Evolutionary conservation across 352 stramenopile genomes (phyloP).

Genomic region (Pythium chondricola): DNA sequence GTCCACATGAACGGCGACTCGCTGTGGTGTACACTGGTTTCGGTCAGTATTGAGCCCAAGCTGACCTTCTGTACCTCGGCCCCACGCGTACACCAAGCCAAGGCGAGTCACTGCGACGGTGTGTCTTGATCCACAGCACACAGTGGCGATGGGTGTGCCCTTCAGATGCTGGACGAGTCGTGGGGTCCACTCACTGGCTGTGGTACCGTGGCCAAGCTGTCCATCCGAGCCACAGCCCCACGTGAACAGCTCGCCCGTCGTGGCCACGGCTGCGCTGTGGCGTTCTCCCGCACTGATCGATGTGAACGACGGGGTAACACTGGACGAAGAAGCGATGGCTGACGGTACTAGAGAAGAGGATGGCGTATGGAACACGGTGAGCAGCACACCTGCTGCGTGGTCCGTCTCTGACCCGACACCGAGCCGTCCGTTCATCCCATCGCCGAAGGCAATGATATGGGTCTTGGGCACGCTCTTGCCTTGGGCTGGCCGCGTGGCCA

Average conservation of each 20-base stretch:
- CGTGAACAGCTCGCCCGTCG: constrained; percentile 50
- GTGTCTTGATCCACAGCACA: constrained; percentile 37
- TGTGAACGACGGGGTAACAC: constrained; percentile 26
- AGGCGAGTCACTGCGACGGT: constrained; percentile 38
- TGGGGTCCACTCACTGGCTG: constrained; percentile 55
- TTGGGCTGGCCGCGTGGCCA: constrained; percentile 14
- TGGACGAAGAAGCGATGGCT: too few relatives aligned
- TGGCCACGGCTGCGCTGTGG: constrained; percentile 47
- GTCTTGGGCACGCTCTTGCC: constrained; percentile 18
- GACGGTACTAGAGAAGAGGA: too few relatives aligned
- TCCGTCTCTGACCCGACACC: constrained; percentile 49
- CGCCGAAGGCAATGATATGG: constrained; percentile 55
- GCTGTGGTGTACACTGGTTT: too few relatives aligned
- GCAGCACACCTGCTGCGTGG: constrained; percentile 28
- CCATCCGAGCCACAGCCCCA: constrained; percentile 57
- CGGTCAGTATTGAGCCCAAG: constrained; percentile 36
- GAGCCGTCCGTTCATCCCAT: constrained; percentile 62
- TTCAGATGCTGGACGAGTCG: constrained; percentile 45
- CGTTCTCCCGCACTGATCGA: constrained; percentile 35
- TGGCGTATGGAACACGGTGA: constrained; percentile 27
- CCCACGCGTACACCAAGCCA: constrained; percentile 57
- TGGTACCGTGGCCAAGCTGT: constrained; percentile 42
- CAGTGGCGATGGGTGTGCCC: constrained; percentile 19
- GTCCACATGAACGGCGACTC: constrained; percentile 18
- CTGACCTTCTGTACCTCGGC: constrained; percentile 39